Percentiles rank a stretch among this genome's conserved stretches.
Conservation (phyloP, 306 rosid genomes). For the Erythrophleum fordii region DNA sequence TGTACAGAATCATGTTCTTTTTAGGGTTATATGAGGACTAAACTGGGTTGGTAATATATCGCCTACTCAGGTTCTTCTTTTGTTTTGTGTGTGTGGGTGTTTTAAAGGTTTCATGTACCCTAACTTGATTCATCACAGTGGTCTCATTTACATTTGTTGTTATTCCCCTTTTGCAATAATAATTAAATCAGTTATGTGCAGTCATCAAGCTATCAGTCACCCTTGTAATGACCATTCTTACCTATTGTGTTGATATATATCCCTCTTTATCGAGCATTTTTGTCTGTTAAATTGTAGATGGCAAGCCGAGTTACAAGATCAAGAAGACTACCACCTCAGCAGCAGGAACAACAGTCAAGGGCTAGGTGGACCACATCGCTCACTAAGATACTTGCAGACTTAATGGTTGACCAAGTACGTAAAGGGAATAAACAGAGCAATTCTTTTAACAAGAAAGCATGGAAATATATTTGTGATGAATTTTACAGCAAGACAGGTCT, state of each 20-base stretch:
- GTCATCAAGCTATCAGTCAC: slow-evolving; percentile 6
- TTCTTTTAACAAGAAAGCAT: slow-evolving; percentile 71
- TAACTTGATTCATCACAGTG: not conserved
- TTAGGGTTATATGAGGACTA: not conserved
- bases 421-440: slow-evolving; percentile 58
- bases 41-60: not conserved
- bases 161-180: not conserved
- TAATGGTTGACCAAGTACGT: slow-evolving; percentile 71
- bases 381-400: slow-evolving; percentile 65
- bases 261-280: slow-evolving; percentile 10
- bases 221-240: not conserved
- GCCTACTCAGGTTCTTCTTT: not conserved
- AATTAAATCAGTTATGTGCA: not conserved
- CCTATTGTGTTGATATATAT: not conserved
- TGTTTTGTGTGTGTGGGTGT: not conserved
- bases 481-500: slow-evolving; percentile 64
- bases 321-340: slow-evolving; percentile 52
- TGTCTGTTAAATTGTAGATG: slow-evolving; percentile 52
- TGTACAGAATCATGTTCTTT: not conserved
- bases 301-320: slow-evolving; percentile 55
- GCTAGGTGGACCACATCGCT: slow-evolving; percentile 73
- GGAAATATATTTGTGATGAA: slow-evolving; percentile 68
- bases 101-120: not conserved
- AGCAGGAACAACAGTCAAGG: slow-evolving; percentile 64
- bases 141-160: slow-evolving; percentile 13